Evolutionary conservation across 768 basidiomycete species (phyloP).

Genomic region (Boletus sp.): DNA sequence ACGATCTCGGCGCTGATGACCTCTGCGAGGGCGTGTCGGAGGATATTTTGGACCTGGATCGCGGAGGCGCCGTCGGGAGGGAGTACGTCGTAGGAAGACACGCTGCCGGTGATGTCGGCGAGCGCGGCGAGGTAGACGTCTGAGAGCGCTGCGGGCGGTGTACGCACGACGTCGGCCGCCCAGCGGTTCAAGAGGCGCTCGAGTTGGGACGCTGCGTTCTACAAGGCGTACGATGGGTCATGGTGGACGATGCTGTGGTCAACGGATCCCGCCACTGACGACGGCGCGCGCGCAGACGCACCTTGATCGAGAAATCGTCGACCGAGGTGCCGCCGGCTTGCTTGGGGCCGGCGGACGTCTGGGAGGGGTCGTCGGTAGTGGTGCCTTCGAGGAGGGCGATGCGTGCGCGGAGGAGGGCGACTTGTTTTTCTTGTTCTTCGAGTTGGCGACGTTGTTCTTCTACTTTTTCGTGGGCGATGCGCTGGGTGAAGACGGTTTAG

Average conservation of each 20-base stretch:
- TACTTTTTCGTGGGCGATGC: slow-evolving; percentile 87
- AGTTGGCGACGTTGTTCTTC: slow-evolving; percentile 77
- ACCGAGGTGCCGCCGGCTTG: slow-evolving; percentile 62
- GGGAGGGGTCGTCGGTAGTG: slow-evolving; percentile 42
- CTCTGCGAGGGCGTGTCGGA: slow-evolving; percentile 80
- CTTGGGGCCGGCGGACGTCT: slow-evolving; percentile 10
- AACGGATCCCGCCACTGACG: background rate
- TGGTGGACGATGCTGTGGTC: background rate
- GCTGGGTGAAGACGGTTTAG: slow-evolving; percentile 30
- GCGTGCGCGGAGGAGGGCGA: slow-evolving; percentile 67
- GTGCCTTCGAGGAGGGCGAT: slow-evolving; percentile 73
- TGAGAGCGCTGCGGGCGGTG: slow-evolving; percentile 51
- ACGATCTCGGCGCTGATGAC: slow-evolving; percentile 72
- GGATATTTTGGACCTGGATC: slow-evolving; percentile 75
- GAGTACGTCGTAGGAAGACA: slow-evolving; percentile 38
- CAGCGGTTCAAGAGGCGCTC: slow-evolving; percentile 85
- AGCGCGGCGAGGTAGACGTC: slow-evolving; percentile 59
- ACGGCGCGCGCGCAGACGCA: slow-evolving; percentile 28
- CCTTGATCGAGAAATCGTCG: slow-evolving; percentile 89
- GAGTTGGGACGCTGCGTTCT: slow-evolving; percentile 81
- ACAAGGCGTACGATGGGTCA: too few species aligned
- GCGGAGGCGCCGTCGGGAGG: slow-evolving; percentile 44
- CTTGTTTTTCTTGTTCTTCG: slow-evolving; percentile 81
- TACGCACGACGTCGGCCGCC: slow-evolving; percentile 72
- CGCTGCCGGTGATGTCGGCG: slow-evolving; percentile 51